Evolutionary conservation across 169 alveolate species (phyloP), one percentile per base, ranked within the genome.

Genomic region (Toxoplasma gondii): DNA sequence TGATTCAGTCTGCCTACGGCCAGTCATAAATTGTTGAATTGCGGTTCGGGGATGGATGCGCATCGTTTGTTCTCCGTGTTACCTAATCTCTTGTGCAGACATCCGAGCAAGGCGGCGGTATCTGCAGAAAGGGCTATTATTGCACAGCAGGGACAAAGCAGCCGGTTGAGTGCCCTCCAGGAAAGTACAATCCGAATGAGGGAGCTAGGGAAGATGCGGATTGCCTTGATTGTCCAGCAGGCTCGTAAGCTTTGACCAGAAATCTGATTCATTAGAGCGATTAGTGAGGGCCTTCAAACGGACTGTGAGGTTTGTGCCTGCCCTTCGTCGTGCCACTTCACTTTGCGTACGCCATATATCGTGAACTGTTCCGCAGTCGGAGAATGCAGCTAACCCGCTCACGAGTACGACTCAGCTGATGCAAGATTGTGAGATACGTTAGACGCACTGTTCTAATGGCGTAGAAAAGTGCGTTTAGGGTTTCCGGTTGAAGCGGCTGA

Each of bases 81-180:
- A 17, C 0, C 4, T 49, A 9, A 49, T 1, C 27, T 49, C 27
- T 17, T 1, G 0, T 7, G 29, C 87, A 78, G 87, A 31, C 87
- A 16, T 24, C 41, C 45, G 87, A 78, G 45, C 53, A 84, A 64
- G 67, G 74, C 58, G 44, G 92, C 31, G 24, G 64, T 31, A 34
- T 17, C 22, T 83, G 94, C 91, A 97, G 97, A 0, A 91, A 43
- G 78, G 98, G 98, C 27, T 94, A 80, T 67, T 96, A 95, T 93
- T 97, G 98, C 88, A 96, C 96, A 31, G 88, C 38, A 31, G 95
- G 94, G 74, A n/a, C 96, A 31, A 87, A 69, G 95, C 43, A 69
- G 69, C 92, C 95, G 1, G 34, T 22, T 29, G 53, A 67, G 44
- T 93, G 95, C 74, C 82, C 87, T 17, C 80, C 82, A 10, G 93